Percentiles rank a stretch among this genome's conserved stretches.
These are phyloP conservation scores for Fusarium cyanostomum DNA, from an alignment of 2,329 filamentous ascomycete species.

Conservation along the genomic window DNA sequence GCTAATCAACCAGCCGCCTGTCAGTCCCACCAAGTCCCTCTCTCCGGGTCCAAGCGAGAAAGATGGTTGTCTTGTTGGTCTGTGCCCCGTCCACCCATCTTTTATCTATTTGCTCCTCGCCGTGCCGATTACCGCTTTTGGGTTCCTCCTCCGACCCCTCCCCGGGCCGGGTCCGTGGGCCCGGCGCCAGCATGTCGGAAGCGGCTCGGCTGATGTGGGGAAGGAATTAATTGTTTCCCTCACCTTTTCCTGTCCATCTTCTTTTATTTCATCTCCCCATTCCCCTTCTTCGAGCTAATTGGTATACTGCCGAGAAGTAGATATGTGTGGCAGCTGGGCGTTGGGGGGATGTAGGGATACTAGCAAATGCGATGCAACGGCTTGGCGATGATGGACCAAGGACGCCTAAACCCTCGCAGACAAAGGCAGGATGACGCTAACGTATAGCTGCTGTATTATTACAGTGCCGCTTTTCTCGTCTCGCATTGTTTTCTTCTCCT, in stretches of 20 bases:
- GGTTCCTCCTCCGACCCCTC: constrained; percentile 16
- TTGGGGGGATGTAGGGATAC: not conserved
- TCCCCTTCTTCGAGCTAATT: too few relatives aligned
- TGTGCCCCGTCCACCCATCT: constrained; percentile 2
- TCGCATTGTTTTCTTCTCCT: not conserved
- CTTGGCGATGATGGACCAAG: constrained; percentile 24
- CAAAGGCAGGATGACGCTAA: not conserved
- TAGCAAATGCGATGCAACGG: constrained; percentile 21
- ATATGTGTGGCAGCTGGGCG: not conserved
- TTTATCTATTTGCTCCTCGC: not conserved
- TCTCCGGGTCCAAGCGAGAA: not conserved
- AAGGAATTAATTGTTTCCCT: not conserved
- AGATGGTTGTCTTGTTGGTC: not conserved
- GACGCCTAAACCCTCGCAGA: too few relatives aligned
- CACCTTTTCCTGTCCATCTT: not conserved
- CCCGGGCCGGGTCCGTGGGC: constrained; percentile 16
- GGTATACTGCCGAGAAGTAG: not conserved
- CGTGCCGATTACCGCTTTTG: constrained; percentile 24
- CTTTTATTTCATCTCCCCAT: not conserved
- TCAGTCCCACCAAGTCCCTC: constrained; percentile 2
- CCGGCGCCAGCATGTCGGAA: constrained; percentile 19
- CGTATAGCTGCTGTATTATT: not conserved
- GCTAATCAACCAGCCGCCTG: constrained; percentile 18
- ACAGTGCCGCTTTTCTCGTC: not conserved
- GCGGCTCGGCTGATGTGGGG: constrained; percentile 9